Percentiles rank a stretch among this genome's conserved stretches.
These are phyloP conservation scores for Podochytrium sp. DNA, from an alignment of 192 early-diverging fungal species.

Conservation along the genomic window DNA sequence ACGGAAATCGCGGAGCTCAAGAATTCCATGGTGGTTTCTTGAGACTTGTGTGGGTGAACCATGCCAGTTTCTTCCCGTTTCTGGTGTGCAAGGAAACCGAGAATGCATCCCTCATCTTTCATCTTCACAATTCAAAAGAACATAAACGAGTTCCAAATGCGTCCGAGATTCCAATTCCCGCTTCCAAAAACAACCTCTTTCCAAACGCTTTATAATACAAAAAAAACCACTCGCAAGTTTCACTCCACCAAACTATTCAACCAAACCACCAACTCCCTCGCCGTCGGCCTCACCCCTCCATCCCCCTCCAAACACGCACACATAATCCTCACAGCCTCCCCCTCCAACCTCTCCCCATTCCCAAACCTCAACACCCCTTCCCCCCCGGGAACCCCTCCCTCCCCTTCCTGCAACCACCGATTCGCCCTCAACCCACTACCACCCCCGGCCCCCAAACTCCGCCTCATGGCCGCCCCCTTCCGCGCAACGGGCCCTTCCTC, in stretches of 20 bases:
- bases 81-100: too few relatives aligned
- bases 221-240: too few relatives aligned
- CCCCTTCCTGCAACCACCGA: constrained; percentile 21
- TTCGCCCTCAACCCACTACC: constrained; percentile 1
- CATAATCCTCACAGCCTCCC: constrained; percentile 33
- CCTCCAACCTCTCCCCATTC: constrained; percentile 39
- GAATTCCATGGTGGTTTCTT: not conserved
- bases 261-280: constrained; percentile 32
- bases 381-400: constrained; percentile 17
- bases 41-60: too few relatives aligned
- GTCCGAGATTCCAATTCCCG: too few relatives aligned
- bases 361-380: constrained; percentile 38
- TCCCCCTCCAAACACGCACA: constrained; percentile 36
- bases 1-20: constrained; percentile 51
- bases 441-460: not conserved
- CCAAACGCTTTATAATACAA: too few relatives aligned
- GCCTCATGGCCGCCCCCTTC: constrained; percentile 25
- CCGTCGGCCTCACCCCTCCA: constrained; percentile 35
- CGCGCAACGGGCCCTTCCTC: not conserved
- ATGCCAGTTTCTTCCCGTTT: too few relatives aligned
- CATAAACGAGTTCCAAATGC: too few relatives aligned
- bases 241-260: constrained; percentile 16
- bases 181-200: too few relatives aligned
- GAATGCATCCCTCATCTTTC: too few relatives aligned
- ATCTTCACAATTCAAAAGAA: too few relatives aligned